phyloP scores from a whole-genome alignment of 805 yeast genomes.

The Zygosaccharomyces bailii region DNA sequence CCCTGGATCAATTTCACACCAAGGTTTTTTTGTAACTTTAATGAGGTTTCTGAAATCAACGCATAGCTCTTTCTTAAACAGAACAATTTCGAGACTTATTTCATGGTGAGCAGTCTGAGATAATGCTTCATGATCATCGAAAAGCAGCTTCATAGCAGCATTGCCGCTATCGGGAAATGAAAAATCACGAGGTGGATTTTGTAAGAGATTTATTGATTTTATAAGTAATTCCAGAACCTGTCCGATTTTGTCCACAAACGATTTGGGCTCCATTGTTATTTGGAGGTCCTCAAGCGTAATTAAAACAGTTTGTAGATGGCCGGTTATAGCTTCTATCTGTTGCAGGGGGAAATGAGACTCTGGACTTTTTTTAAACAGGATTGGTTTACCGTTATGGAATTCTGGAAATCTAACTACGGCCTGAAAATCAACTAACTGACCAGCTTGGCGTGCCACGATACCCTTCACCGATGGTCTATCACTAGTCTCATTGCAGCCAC shows the following conservation, averaged over 20 bases:
- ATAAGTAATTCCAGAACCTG: slow-evolving; percentile 22
- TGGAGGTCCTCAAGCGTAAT: slow-evolving; percentile 43
- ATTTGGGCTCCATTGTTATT: slow-evolving; percentile 38
- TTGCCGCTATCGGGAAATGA: slow-evolving; percentile 57
- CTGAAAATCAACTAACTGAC: slow-evolving; percentile 48
- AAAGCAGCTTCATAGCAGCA: slow-evolving; percentile 45
- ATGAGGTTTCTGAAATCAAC: slow-evolving; percentile 54
- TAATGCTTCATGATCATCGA: slow-evolving; percentile 33
- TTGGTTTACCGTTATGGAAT: slow-evolving; percentile 41
- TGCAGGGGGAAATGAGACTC: slow-evolving; percentile 43
- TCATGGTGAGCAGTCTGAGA: slow-evolving; percentile 36
- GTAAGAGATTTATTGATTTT: slow-evolving; percentile 33
- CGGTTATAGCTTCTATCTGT: slow-evolving; percentile 36
- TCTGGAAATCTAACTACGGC: slow-evolving; percentile 38
- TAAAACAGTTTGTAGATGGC: slow-evolving; percentile 19
- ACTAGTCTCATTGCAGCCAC: slow-evolving; percentile 14
- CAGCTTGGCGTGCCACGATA: slow-evolving; percentile 52
- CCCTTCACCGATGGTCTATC: slow-evolving; percentile 48
- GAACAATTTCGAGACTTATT: slow-evolving; percentile 53
- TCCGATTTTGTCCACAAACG: slow-evolving; percentile 25
- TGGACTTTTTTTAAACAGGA: slow-evolving; percentile 39
- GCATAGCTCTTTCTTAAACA: slow-evolving; percentile 60
- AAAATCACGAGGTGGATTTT: slow-evolving; percentile 51
- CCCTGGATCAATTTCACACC: slow-evolving; percentile 51
- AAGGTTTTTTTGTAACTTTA: slow-evolving; percentile 54